These are phyloP conservation scores for Podospora appendiculata DNA, from an alignment of 495 filamentous ascomycete species.

Conservation along the genomic window DNA sequence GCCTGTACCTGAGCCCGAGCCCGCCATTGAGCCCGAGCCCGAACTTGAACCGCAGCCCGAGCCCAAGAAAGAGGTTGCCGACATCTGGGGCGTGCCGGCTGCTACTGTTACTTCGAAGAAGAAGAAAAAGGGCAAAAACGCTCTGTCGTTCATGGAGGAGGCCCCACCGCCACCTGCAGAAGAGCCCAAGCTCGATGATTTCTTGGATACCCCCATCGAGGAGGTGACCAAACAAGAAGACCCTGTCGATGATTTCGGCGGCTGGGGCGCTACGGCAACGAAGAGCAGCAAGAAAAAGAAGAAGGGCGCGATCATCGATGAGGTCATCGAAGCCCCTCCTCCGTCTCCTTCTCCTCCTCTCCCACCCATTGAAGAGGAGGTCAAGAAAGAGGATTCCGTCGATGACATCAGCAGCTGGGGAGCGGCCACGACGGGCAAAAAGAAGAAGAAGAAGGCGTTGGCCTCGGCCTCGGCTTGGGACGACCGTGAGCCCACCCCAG, in stretches of 20 bases:
- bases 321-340: too few relatives aligned
- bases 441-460: too few relatives aligned
- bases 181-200: conserved; percentile 4
- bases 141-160: neutral
- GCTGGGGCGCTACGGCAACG: conserved; percentile 4
- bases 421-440: too few relatives aligned
- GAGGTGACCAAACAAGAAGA: conserved; percentile 13
- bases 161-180: neutral
- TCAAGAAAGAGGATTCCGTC: too few relatives aligned
- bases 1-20: too few relatives aligned
- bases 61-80: neutral
- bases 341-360: too few relatives aligned
- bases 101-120: conserved; percentile 4
- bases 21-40: conserved; percentile 3
- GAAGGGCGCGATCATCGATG: conserved; percentile 1
- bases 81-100: neutral
- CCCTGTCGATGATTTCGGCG: neutral
- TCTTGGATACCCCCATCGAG: conserved; percentile 2
- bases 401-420: too few relatives aligned
- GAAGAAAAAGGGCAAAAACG: too few relatives aligned
- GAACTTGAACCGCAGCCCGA: conserved; percentile 14
- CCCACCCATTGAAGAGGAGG: too few relatives aligned
- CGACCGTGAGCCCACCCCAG: too few relatives aligned
- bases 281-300: neutral
- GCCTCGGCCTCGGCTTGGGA: too few relatives aligned